Conservation (phyloP, 2,329 filamentous ascomycete genomes). For the Cordyceps tenuipes region DNA sequence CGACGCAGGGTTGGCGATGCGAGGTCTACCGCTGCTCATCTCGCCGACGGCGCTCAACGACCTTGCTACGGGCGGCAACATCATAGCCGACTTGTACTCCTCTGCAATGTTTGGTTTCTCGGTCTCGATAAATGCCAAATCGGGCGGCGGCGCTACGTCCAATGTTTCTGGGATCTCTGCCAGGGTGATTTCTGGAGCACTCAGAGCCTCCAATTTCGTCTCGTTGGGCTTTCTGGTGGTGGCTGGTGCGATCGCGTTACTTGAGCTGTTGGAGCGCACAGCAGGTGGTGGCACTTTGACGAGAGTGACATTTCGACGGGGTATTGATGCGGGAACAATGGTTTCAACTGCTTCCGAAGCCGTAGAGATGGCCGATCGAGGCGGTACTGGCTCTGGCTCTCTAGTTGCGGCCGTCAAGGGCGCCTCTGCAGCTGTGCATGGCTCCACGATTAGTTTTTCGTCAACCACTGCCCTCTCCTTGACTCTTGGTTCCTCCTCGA, state of each 20-base stretch:
- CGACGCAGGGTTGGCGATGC: slow-evolving; percentile 40
- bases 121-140: background rate
- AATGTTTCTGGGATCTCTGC: background rate
- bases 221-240: background rate
- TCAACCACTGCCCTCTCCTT: background rate
- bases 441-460: background rate
- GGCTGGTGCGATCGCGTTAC: background rate
- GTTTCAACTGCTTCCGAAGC: background rate
- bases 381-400: background rate
- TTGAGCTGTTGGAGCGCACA: background rate
- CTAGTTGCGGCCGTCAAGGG: background rate
- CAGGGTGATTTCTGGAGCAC: background rate
- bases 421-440: background rate
- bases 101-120: background rate
- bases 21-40: slow-evolving; percentile 10
- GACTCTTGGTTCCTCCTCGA: background rate
- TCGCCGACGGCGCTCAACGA: background rate
- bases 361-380: background rate
- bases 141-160: background rate
- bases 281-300: background rate
- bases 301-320: background rate
- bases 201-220: background rate
- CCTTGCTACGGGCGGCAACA: background rate
- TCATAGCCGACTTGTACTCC: background rate
- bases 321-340: too few species aligned